Base-by-base conservation (phyloP, 371 early-diverging fungal species). In the Lichtheimia corymbifera region DNA sequence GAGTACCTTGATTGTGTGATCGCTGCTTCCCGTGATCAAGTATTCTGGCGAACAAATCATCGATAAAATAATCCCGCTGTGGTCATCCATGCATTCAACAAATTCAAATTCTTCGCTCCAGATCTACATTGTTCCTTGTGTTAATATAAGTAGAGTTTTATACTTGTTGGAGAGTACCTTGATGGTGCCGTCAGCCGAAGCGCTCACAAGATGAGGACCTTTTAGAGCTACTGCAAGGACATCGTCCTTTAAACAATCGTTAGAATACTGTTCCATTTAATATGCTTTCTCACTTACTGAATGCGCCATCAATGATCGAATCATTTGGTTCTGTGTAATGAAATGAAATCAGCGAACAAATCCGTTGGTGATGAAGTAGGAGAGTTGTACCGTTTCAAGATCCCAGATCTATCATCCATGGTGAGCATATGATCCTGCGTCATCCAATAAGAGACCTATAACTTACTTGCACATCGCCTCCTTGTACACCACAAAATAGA, bases 401-500 rank as follows among this genome's bases (percentile, higher is more conserved):
- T 93, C 93, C 84, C 90, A 93, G 43, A 92, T 56, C 57, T 63
- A 18, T 15, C 5, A n/a, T 55, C 24, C 24, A 50, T 40, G 35
- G 35, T 35, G 35, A 35, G 35, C 35, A 35, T 9, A 4, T 35
- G 35, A 28, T 28, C 28, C 28, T 28, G 28, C 7, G 4, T 28
- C 11, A 9, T 11, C 9, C 11, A 35, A 35, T 35, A 35, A 35
- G 11, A 47, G 2, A 6, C 17, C 5, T 11, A n/a, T 12, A 62
- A 62, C 58, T 50, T 68, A 82, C 86, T 68, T 84, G 83, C 41
- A 93, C 82, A 56, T 77, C 81, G 49, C 93, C 93, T 58, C 88
- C 89, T 82, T 93, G 93, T n/a, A 86, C 78, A 53, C 92, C 93
- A 66, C 89, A 88, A 59, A 87, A 90, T 59, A 93, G 67, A 43